Base-by-base conservation (phyloP, 352 stramenopile species). In the Blastocystis sp. region DNA sequence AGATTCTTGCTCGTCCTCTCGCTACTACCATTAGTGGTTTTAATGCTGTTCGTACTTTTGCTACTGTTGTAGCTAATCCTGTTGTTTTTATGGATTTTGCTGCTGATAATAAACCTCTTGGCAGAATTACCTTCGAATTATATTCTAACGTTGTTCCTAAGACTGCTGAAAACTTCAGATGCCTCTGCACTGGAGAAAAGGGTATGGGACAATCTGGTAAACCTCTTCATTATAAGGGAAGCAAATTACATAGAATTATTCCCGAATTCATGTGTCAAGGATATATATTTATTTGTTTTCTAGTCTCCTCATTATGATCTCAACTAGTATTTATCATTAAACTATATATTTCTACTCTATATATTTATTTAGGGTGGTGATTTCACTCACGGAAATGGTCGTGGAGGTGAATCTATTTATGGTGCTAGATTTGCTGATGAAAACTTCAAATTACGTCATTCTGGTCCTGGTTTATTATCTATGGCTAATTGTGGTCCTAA, bases 81-180 rank as follows among this genome's bases (percentile, higher is more conserved):
- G 69, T 75, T 35, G 88, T 96, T 28, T 98, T 93, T 70, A 94
- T 96, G 66, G 88, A 98, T 69, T 93, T 98, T 73, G 81, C 83
- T 70, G 81, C 95, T 65, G 85, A 80, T 57, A 85, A 82, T 36
- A 73, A 75, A 46, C 69, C 82, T 43, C 75, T 74, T 9, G 90
- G 88, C 59, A 75, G 88, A 56, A 88, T 98, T 55, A 87, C 88
- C 25, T 93, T 99, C 72, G 84, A 95, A 25, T 31, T 55, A 31
- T 86, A 80, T 70, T 79, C 88, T 65, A 88, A 97, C 70, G 76
- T 95, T 27, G 82, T 83, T 21, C 90, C 91, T 0, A 86, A 89
- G 67, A 97, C 90, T 0, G 88, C 80, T 0, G 88, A 96, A 72
- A 97, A 98, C 75, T 97, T 98, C 76, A 76, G 87, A 54, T 82